Evolutionary conservation across 805 yeast genomes (phyloP).

Genomic region (Yamadazyma sp.): DNA sequence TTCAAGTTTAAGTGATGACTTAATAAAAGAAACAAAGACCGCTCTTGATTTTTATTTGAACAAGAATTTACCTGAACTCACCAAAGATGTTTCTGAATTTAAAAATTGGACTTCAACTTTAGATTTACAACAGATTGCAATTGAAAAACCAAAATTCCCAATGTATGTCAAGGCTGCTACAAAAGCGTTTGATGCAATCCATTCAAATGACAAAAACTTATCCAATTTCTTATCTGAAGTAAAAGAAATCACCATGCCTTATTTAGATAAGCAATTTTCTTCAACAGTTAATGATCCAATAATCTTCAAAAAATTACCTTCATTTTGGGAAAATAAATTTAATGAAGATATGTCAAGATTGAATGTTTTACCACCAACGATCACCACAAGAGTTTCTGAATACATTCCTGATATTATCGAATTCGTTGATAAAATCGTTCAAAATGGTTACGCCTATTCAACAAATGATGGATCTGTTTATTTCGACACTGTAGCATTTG

Average conservation of each 20-base stretch:
- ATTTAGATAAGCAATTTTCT: conserved; percentile 71
- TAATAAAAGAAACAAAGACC: conserved; percentile 35
- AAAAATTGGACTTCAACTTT: conserved; percentile 48
- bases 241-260: conserved; percentile 75
- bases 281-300: conserved; percentile 78
- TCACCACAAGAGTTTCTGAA: conserved; percentile 93
- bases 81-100: conserved; percentile 31
- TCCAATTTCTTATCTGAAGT: conserved; percentile 44
- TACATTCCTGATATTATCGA: conserved; percentile 88
- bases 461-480: conserved; percentile 93
- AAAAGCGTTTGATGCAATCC: conserved; percentile 48
- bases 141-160: conserved; percentile 74
- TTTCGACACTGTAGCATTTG: conserved; percentile 85
- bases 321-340: conserved; percentile 84
- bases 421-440: conserved; percentile 72
- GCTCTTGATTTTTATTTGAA: conserved; percentile 50
- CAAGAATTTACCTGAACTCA: conserved; percentile 52
- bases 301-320: conserved; percentile 76
- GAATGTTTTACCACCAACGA: conserved; percentile 80
- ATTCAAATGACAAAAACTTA: conserved; percentile 17
- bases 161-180: conserved; percentile 72
- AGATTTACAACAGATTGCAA: conserved; percentile 49
- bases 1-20: conserved; percentile 27
- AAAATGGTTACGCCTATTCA: conserved; percentile 79
- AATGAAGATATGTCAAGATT: conserved; percentile 82